Evolutionary conservation across 331 rosid genomes (phyloP), one percentile per base, ranked within the genome.

Genomic region (Telfairia occidentalis): DNA sequence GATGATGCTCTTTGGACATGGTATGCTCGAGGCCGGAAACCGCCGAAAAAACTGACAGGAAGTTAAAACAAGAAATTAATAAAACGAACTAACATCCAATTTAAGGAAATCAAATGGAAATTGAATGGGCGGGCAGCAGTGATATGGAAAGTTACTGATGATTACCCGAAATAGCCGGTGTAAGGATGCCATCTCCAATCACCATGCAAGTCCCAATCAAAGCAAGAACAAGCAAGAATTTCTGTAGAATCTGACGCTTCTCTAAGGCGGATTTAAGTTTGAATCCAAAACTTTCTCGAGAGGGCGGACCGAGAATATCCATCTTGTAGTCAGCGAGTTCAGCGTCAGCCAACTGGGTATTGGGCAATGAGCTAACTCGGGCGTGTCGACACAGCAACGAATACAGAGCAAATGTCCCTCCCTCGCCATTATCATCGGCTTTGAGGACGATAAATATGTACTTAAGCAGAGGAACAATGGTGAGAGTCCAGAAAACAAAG

Each of bases 361-460:
- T 95, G 13, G 97, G 97, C 43, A 95, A 76, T 9, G 90, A 85
- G 76, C 89, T 86, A 28, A 95, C 87, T 73, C 91, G 73, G 59
- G 96, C 97, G 69, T 92, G 90, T 54, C 98, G 84, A 82, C 98
- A 95, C 67, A 95, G 82, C 83, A 92, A 79, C 24, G 98, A 91
- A 79, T 95, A 95, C 76, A 95, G 72, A 15, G 98, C 98, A 81
- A 95, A 95, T 9, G 97, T 95, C 72, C 98, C 98, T 72, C 98
- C 98, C 76, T 95, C 98, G 16, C 97, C 97, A 87, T 95, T 95
- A 67, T 95, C 98, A 71, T 95, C 87, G 15, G 97, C 98, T 78
- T 78, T 90, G 10, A 95, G 85, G 58, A 95, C 98, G 15, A 95
- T 87, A 71, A 92, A 90, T 55, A 95, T 97, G 38, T 95, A 95